A percentile compares a stretch with the other conserved stretches of the same genome.
phyloP scores from a whole-genome alignment of 148 eudicot genomes.

The Rhododendron molle region DNA sequence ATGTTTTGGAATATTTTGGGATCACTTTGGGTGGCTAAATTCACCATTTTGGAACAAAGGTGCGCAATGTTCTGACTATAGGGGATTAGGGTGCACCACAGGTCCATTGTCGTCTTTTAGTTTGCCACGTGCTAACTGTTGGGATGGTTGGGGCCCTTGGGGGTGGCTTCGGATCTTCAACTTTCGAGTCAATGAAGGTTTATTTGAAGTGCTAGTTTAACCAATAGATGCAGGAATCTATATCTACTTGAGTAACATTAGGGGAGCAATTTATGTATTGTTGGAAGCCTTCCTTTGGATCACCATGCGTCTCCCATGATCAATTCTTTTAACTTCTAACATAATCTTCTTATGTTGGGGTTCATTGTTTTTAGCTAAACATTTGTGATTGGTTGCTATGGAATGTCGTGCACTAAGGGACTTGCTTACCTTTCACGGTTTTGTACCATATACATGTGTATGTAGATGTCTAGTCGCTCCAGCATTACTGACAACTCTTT shows the following conservation, averaged over 20 bases:
- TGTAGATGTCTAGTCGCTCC: constrained; percentile 65
- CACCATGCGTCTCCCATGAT: background rate
- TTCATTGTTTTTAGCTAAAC: background rate
- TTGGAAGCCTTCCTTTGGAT: background rate
- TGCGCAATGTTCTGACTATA: background rate
- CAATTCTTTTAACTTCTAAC: background rate
- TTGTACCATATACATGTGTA: constrained; percentile 1
- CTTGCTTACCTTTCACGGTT: background rate
- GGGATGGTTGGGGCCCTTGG: background rate
- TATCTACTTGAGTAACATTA: background rate
- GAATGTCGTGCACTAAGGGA: background rate
- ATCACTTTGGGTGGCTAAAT: background rate
- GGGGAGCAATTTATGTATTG: background rate
- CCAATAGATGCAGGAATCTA: background rate
- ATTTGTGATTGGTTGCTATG: background rate
- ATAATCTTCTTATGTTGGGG: background rate
- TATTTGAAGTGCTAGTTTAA: background rate
- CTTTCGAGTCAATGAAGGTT: background rate
- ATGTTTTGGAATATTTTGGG: background rate
- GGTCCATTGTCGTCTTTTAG: background rate
- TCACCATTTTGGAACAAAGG: background rate
- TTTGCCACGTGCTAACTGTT: background rate
- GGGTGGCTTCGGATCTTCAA: background rate
- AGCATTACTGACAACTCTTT: constrained; percentile 48
- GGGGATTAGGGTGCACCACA: background rate